These are phyloP conservation scores for Ophioceras dolichostomum DNA, from an alignment of 2,329 filamentous ascomycete species.

Conservation along the genomic window DNA sequence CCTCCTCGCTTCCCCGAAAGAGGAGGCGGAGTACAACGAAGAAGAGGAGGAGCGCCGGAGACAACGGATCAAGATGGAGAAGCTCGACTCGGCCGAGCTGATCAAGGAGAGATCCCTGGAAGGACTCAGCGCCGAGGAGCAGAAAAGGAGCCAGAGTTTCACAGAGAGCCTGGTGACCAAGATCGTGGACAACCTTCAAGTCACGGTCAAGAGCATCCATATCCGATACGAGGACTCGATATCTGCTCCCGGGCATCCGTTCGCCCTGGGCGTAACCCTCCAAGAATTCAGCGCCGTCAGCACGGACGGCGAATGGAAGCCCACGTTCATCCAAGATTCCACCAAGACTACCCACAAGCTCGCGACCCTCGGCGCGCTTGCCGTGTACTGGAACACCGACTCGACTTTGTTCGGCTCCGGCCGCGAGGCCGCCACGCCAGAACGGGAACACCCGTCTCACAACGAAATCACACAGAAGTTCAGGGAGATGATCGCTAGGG, in stretches of 20 bases:
- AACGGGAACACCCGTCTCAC: constrained; percentile 53
- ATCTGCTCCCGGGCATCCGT: constrained; percentile 87
- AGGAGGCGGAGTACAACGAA: constrained; percentile 85
- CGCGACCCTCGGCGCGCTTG: constrained; percentile 76
- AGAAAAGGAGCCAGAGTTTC: constrained; percentile 96
- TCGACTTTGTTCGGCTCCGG: constrained; percentile 71
- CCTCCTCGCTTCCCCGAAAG: constrained; percentile 85
- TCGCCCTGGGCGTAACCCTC: constrained; percentile 82
- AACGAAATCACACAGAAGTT: constrained; percentile 68
- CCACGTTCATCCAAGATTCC: constrained; percentile 88
- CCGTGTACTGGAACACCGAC: constrained; percentile 98
- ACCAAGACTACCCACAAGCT: constrained; percentile 81
- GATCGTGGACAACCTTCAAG: constrained; percentile 96
- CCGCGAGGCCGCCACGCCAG: constrained; percentile 52
- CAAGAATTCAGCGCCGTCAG: constrained; percentile 96
- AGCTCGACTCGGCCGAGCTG: constrained; percentile 90
- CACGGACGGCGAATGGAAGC: constrained; percentile 89
- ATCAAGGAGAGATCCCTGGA: constrained; percentile 87
- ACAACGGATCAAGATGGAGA: constrained; percentile 96
- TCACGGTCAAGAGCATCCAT: constrained; percentile 97
- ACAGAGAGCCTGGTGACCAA: constrained; percentile 90
- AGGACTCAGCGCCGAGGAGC: constrained; percentile 86
- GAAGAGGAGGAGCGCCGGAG: constrained; percentile 81
- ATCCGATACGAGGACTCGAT: constrained; percentile 97
- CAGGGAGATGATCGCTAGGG: constrained; percentile 65